phyloP scores from a whole-genome alignment of 805 yeast genomes.

The Clavispora carvajalis region DNA sequence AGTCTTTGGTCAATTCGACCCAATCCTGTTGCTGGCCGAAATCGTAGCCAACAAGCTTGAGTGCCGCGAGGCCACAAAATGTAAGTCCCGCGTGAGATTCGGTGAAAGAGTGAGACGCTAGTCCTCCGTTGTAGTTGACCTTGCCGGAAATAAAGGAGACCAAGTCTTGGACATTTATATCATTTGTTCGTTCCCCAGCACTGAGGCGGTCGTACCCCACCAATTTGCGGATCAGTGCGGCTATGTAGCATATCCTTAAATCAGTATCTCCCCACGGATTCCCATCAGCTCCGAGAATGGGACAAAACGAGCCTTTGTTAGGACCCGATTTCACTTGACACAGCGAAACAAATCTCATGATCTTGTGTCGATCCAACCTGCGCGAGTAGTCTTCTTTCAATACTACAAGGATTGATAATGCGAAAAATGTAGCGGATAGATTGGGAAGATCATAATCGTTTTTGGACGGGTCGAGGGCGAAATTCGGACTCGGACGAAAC shows the following conservation, averaged over 20 bases:
- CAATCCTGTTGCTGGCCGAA: conserved; percentile 14
- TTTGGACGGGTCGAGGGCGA: conserved; percentile 21
- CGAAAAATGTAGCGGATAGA: conserved; percentile 73
- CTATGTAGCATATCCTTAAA: conserved; percentile 69
- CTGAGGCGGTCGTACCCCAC: conserved; percentile 34
- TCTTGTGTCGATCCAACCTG: conserved; percentile 35
- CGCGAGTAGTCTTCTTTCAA: conserved; percentile 39
- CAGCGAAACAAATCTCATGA: conserved; percentile 48
- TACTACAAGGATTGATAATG: conserved; percentile 51
- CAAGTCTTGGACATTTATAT: conserved; percentile 40
- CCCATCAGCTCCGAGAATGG: conserved; percentile 22
- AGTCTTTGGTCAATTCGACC: conserved; percentile 38
- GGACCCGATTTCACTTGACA: conserved; percentile 49
- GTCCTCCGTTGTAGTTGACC: conserved; percentile 60
- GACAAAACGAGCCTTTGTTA: conserved; percentile 29
- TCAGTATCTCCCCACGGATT: conserved; percentile 61
- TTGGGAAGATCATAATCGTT: conserved; percentile 54
- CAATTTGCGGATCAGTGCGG: conserved; percentile 55
- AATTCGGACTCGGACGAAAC: conserved; percentile 55
- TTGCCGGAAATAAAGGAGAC: conserved; percentile 26
- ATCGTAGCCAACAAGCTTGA: conserved; percentile 35
- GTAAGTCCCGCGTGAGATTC: conserved; percentile 89
- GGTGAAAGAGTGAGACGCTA: conserved; percentile 44
- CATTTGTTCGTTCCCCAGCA: conserved; percentile 19
- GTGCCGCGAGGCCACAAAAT: conserved; percentile 71